These are phyloP conservation scores for Colletotrichum gigasporum DNA, from an alignment of 2,329 filamentous ascomycete species.

Conservation along the genomic window DNA sequence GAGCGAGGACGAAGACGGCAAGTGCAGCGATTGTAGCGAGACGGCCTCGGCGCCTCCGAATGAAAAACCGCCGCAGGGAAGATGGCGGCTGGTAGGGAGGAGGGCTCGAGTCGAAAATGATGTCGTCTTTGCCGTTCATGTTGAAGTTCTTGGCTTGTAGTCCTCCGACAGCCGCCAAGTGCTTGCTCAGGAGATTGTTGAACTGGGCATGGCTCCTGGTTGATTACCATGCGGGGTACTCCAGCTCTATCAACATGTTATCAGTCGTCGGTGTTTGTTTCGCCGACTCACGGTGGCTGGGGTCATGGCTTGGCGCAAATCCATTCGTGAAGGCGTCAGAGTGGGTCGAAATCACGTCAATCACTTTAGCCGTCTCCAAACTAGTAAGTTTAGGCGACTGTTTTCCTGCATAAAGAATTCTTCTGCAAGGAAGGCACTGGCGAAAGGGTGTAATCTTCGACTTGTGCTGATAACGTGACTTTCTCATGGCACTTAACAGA, in stretches of 20 bases:
- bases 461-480: no score
- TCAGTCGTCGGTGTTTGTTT: not conserved
- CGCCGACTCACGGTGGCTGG: not conserved
- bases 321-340: not conserved
- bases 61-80: not conserved
- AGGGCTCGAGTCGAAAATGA: not conserved
- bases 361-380: not conserved
- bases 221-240: no score
- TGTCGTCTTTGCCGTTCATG: constrained; percentile 2
- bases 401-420: no score
- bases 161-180: no score
- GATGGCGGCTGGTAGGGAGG: not conserved
- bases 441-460: no score
- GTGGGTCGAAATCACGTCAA: constrained; percentile 14
- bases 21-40: not conserved
- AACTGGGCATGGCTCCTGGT: not conserved
- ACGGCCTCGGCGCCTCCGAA: not conserved
- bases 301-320: constrained; percentile 1
- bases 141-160: not conserved
- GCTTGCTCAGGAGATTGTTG: no score
- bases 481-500: no score
- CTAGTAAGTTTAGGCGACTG: not conserved
- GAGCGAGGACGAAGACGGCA: not conserved
- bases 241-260: no score
- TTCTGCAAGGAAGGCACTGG: no score